Evolutionary conservation across 1,284 basidiomycete species (phyloP), one percentile per base, ranked within the genome.

Genomic region (Malassezia arunalokei): DNA sequence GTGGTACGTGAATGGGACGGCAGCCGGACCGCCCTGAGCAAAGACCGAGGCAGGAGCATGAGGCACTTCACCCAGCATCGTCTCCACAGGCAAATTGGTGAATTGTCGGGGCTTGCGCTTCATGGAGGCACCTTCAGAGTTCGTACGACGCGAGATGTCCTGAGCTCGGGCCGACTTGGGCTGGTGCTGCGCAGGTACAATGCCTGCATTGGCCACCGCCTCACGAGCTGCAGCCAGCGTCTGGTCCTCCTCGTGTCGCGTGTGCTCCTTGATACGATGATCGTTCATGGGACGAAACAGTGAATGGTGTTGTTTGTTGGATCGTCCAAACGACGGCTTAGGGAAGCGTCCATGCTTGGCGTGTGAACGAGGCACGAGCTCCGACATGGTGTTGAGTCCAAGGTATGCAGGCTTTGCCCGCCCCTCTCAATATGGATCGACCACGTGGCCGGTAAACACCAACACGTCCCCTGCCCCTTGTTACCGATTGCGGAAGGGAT

Each of bases 391-490:
- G 35, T 20, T 30, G 14, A 39, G 44, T n/a, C 32, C 15, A 24
- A 24, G 35, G 37, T 35, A 33, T 31, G 30, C 9, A 7, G 20
- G 27, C 33, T 20, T 38, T 12, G 35, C 33, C 44, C 8, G 39
- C n/a, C 9, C 39, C 9, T 17, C 39, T 6, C 39, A 9, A 6
- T 9, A 14, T 29, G 12, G 35, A 3, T 8, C n/a, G 8, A 24
- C 44, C 44, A 47, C 44, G 44, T 47, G 44, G 44, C 44, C 6
- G 8, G 37, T 47, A 47, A 47, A 47, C 44, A 47, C 28, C 44
- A 44, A 6, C 11, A 14, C 39, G 9, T 33, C 32, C n/a, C 17
- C 39, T 40, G 11, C 14, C 3, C 32, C 32, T 14, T 8, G 8
- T 40, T 39, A 27, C 44, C 44, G 12, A 39, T 47, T 47, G 24